These are phyloP conservation scores for Porcisia deanei DNA, from an alignment of 208 protist species.

Conservation along the genomic window DNA sequence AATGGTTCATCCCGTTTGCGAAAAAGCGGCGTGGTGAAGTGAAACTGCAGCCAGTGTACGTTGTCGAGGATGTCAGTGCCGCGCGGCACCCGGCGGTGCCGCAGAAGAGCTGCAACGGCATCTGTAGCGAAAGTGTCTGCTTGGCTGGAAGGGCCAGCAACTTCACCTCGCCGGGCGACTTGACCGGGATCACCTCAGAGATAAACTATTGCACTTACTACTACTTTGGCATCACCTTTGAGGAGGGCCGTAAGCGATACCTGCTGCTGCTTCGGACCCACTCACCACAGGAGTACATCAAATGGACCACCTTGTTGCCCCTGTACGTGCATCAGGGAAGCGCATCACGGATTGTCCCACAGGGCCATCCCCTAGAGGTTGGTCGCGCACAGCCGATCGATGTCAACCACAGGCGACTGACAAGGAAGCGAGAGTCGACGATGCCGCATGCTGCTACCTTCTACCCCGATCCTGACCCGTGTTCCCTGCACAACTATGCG, in stretches of 20 bases:
- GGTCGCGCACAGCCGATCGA: slow-evolving; percentile 26
- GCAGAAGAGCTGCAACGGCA: slow-evolving; percentile 25
- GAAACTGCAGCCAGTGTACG: slow-evolving; percentile 49
- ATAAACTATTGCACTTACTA: slow-evolving; percentile 27
- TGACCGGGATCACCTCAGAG: background rate
- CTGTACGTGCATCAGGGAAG: slow-evolving; percentile 57
- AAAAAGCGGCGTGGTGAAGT: slow-evolving; percentile 16
- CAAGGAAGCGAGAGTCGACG: slow-evolving; percentile 26
- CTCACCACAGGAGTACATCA: slow-evolving; percentile 37
- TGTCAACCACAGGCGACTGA: slow-evolving; percentile 33
- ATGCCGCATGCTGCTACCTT: slow-evolving; percentile 25
- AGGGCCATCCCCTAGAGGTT: slow-evolving; percentile 43
- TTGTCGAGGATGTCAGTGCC: slow-evolving; percentile 44
- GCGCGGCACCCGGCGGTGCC: slow-evolving; percentile 47
- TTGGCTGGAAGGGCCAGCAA: slow-evolving; percentile 6
- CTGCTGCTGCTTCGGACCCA: slow-evolving; percentile 56
- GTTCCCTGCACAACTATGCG: slow-evolving; percentile 29
- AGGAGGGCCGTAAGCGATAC: slow-evolving; percentile 44
- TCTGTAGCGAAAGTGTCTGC: slow-evolving; percentile 31
- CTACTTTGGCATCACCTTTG: slow-evolving; percentile 66
- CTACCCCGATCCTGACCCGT: slow-evolving; percentile 32
- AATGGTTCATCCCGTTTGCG: slow-evolving; percentile 50
- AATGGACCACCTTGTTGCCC: slow-evolving; percentile 44
- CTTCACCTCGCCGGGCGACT: background rate
- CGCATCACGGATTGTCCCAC: slow-evolving; percentile 40